Base-by-base conservation (phyloP, 306 rosid species). In the Pyrus betulifolia region DNA sequence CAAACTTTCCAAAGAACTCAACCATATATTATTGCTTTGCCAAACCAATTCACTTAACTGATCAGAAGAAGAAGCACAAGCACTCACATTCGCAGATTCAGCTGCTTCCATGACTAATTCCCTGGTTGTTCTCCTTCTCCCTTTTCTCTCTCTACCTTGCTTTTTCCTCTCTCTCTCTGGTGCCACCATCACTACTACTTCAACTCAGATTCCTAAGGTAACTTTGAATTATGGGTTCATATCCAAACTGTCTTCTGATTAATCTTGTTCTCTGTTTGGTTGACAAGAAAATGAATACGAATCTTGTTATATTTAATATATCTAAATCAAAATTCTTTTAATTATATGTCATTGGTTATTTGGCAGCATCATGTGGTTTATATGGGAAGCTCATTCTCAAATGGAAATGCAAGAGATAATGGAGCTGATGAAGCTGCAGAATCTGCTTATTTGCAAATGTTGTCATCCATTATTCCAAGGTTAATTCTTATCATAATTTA, bases 331-430 rank as follows among this genome's bases (percentile, higher is more conserved):
- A 28, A 42, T 44, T 23, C n/a, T 63, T 11, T 38, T 7, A 38
- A 38, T 38, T 67, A 28, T 0, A 70, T 46, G 10, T 57, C 40
- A 62, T 5, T 52, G 79, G 19, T n/a, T 64, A 51, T 51, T 51
- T 51, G 55, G 82, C 90, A 94, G 96, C 96, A 80, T 77, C 91
- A 90, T 82, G 89, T 95, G 40, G 91, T 95, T 79, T 95, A 92
- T 66, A 88, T 95, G 98, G 97, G 98, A 85, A 85, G 83, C 75
- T 82, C 96, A 65, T 25, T 84, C 77, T 83, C 88, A 82, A 79
- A 82, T 65, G 82, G 67, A 72, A 73, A 49, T 78, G 85, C 27
- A 22, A 76, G 57, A 69, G 86, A 12, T 23, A 25, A 85, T 60
- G 46, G 49, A 19, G 59, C 46, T 61, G 38, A 27, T 25, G 81